Evolutionary conservation across 2,329 filamentous ascomycete genomes (phyloP), one percentile per base, ranked within the genome.

Genomic region (Phaeoacremonium minimum): DNA sequence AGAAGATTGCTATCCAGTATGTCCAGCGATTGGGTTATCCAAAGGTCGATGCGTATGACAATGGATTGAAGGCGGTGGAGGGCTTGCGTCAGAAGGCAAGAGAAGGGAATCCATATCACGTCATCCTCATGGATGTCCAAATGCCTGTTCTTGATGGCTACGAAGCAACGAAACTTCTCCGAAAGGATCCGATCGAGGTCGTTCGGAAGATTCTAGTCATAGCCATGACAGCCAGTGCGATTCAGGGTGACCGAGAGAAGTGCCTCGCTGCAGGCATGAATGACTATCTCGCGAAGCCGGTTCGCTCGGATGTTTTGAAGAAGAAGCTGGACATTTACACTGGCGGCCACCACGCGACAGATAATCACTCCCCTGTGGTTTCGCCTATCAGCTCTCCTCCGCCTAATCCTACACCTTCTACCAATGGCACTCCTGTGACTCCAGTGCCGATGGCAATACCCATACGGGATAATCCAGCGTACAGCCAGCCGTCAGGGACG

Each of bases 181-280:
- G 90, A 8, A 78, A 79, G 47, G 89, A 96, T 57, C 58, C 77
- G 0, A 76, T 88, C 40, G 83, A 88, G 22, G 75, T 77, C 7
- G 87, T 97, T 9, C 75, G 87, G 35, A 82, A 87, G 46, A 79
- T 94, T 2, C 69, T 96, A n/a, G 86, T 97, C 33, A 96, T 97
- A 49, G 91, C 91, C 37, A 96, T 97, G 91, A 97, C 91, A 1
- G 91, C 91, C 2, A 90, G 84, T 17, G 91, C 91, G 4, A 97
- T 97, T 43, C 86, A 93, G 56, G 91, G 91, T 14, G 91, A 97
- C 56, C 75, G 90, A 32, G 91, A 97, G 57, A 96, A 95, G 63
- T 96, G 91, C 49, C 67, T 96, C n/a, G 87, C 89, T 33, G 87
- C 88, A 2, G 91, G 91, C 30, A 97, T 97, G 91, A 95, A 96